Evolutionary conservation across 495 filamentous ascomycete genomes (phyloP), one percentile per base, ranked within the genome.

Genomic region (Jackrogersella multiformis): DNA sequence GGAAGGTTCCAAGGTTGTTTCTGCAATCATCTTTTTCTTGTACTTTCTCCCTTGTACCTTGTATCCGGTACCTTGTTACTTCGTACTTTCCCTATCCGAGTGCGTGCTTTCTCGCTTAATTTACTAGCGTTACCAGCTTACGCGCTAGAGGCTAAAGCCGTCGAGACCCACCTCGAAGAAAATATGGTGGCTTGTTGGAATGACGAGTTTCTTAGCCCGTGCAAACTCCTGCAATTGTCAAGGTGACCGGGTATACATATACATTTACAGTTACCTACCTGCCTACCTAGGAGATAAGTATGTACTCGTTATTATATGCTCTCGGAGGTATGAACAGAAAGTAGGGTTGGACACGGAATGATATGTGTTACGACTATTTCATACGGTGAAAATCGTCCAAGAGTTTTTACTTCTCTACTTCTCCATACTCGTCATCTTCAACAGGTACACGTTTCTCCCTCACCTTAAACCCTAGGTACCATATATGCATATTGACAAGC

Each of bases 151-250:
- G 67, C 61, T 64, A 69, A 69, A 69, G 61, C 61, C 67, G 67
- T 24, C 20, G 53, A 32, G 61, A 21, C 45, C 66, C 66, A 64
- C 67, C 23, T 36, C 16, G 3, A n/a, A 60, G 23, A 69, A 69
- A 69, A 65, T 57, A 69, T 56, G 67, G 61, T 69, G 67, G 67
- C 67, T 69, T 65, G 61, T 65, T 69, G 67, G 67, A 69, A 69
- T 69, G 67, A 69, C 61, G 66, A 69, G 54, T 64, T 63, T 59
- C 53, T 58, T 61, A 48, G 51, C 56, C 6, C 39, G 15, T 49
- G 15, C 49, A 56, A 56, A 61, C 51, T 38, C 51, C 42, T 48
- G n/a, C n/a, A 49, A 51, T 51, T 32, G 12, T 34, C 16, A 34
- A 23, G 20, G 13, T 30, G 24, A 15, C n/a, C 23, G 45, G 28